Percentiles rank a stretch among this genome's conserved stretches.
These are phyloP conservation scores for Penicillium canariense DNA, from an alignment of 495 filamentous ascomycete genomes.

Conservation along the genomic window DNA sequence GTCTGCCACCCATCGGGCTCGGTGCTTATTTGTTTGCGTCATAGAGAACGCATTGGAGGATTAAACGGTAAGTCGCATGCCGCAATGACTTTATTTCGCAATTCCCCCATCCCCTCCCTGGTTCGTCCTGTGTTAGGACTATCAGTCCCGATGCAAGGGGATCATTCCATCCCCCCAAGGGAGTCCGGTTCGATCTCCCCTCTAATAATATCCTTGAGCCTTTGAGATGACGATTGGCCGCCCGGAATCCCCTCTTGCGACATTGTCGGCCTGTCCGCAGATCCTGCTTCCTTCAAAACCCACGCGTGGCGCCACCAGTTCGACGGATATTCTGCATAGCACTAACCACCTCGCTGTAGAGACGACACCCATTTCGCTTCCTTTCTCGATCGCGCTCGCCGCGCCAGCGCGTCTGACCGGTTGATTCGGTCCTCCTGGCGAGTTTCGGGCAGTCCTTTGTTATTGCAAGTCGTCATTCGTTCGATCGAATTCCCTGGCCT, in stretches of 20 bases:
- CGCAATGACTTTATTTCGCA: not conserved
- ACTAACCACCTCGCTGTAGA: slow-evolving; percentile 1
- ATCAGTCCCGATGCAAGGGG: slow-evolving; percentile 24
- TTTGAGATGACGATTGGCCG: slow-evolving; percentile 12
- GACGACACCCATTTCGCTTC: not conserved
- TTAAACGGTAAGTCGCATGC: slow-evolving; percentile 25
- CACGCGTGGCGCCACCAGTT: not conserved
- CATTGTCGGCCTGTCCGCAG: slow-evolving; percentile 2
- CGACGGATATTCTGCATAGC: slow-evolving; percentile 21
- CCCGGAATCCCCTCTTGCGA: slow-evolving; percentile 14
- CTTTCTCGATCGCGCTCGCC: slow-evolving; percentile 1
- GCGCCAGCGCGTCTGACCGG: slow-evolving; percentile 16
- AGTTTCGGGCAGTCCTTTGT: slow-evolving; percentile 11
- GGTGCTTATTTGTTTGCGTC: slow-evolving; percentile 24
- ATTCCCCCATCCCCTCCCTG: slow-evolving; percentile 4
- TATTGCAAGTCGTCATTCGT: slow-evolving; percentile 16
- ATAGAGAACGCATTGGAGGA: slow-evolving; percentile 19
- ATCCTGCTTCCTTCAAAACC: slow-evolving; percentile 2
- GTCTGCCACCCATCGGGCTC: slow-evolving; percentile 4
- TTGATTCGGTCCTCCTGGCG: slow-evolving; percentile 28
- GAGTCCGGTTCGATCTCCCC: slow-evolving; percentile 17
- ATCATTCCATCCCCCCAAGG: slow-evolving; percentile 14
- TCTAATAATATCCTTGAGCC: slow-evolving; percentile 10
- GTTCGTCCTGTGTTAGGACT: slow-evolving; percentile 3
- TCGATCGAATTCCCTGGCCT: slow-evolving; percentile 8